These are phyloP conservation scores for Collybia sordida DNA, from an alignment of 768 basidiomycete genomes.

Conservation along the genomic window DNA sequence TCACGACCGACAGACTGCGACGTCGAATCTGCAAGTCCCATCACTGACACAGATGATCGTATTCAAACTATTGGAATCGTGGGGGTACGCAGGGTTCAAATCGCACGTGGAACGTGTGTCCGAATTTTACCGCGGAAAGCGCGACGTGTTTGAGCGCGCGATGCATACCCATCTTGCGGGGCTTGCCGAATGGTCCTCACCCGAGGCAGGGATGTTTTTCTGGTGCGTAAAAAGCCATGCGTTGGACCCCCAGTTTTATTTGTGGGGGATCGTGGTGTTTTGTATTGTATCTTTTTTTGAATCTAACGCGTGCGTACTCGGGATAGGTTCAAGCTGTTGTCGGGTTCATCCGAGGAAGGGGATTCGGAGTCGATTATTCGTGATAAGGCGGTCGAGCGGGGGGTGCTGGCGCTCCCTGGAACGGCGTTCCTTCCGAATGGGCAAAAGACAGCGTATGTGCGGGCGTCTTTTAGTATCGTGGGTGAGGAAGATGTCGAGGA, in stretches of 20 bases:
- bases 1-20: slow-evolving; percentile 21
- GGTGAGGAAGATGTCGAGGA: slow-evolving; percentile 66
- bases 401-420: slow-evolving; percentile 86
- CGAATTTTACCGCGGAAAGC: slow-evolving; percentile 62
- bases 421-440: slow-evolving; percentile 70
- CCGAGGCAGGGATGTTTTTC: slow-evolving; percentile 67
- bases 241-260: neutral
- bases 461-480: slow-evolving; percentile 74
- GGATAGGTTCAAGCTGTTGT: slow-evolving; percentile 63
- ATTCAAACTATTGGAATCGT: slow-evolving; percentile 51
- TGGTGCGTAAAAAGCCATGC: slow-evolving; percentile 52
- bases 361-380: slow-evolving; percentile 72
- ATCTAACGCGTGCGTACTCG: no score
- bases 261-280: no score
- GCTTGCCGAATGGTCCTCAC: slow-evolving; percentile 62
- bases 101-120: slow-evolving; percentile 65
- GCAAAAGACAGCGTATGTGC: slow-evolving; percentile 63
- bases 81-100: slow-evolving; percentile 74
- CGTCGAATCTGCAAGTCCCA: slow-evolving; percentile 44
- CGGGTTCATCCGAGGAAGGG: slow-evolving; percentile 36
- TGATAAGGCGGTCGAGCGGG: slow-evolving; percentile 65
- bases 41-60: slow-evolving; percentile 61
- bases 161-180: slow-evolving; percentile 70
- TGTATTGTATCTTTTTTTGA: no score
- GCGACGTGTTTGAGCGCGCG: slow-evolving; percentile 61